Conservation (phyloP, 495 filamentous ascomycete genomes). For the Hypoxylon trugodes region DNA sequence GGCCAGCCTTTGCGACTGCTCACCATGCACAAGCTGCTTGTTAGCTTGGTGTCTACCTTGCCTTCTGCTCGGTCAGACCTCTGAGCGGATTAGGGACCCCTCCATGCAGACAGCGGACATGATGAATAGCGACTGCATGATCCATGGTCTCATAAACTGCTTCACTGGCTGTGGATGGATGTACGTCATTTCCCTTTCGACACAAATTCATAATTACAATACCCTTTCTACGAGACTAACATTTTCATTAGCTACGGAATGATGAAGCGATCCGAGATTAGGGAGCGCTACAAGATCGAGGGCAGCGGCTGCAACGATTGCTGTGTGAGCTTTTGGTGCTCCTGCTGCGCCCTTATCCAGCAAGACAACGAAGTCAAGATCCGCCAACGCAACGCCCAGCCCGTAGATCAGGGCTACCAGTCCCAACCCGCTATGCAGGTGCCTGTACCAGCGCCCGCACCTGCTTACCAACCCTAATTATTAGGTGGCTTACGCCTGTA, state of each 20-base stretch:
- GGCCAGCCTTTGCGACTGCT: conserved; percentile 49
- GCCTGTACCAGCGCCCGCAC: conserved; percentile 20
- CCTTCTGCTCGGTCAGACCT: conserved; percentile 59
- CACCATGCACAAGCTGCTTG: conserved; percentile 48
- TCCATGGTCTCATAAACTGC: conserved; percentile 35
- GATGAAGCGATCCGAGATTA: conserved; percentile 63
- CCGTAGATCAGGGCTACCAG: conserved; percentile 42
- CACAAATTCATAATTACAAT: no score
- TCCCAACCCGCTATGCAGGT: conserved; percentile 42
- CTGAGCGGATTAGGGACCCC: conserved; percentile 56
- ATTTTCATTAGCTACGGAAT: conserved; percentile 45
- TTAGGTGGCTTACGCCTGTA: no score
- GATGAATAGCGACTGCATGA: conserved; percentile 53
- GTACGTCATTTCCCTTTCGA: conserved; percentile 41
- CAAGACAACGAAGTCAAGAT: conserved; percentile 49
- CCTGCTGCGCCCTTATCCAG: conserved; percentile 58
- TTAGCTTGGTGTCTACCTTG: conserved; percentile 61
- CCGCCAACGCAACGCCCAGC: conserved; percentile 33
- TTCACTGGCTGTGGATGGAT: conserved; percentile 47
- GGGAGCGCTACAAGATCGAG: conserved; percentile 61
- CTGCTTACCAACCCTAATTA: conserved; percentile 29
- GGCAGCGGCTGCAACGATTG: conserved; percentile 62
- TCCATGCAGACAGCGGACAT: conserved; percentile 53
- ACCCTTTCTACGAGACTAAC: no score
- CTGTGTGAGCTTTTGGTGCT: conserved; percentile 61